These are phyloP conservation scores for Fusarium transvaalense DNA, from an alignment of 2,329 filamentous ascomycete genomes.

Conservation along the genomic window DNA sequence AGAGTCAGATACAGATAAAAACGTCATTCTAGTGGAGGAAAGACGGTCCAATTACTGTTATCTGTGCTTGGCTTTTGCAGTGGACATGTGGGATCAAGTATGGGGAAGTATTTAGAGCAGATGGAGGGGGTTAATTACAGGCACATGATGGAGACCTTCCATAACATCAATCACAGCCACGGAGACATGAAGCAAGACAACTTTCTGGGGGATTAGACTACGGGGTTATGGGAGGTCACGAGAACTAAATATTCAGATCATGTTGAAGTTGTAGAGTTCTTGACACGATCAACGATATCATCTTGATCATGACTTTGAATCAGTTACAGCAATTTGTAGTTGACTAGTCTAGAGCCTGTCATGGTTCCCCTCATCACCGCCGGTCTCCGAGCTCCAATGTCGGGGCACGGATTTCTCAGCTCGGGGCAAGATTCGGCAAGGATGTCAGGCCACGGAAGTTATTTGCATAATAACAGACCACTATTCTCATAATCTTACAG, in stretches of 20 bases:
- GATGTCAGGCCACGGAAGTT: slow-evolving; percentile 25
- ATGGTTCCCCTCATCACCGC: slow-evolving; percentile 35
- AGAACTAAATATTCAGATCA: neutral
- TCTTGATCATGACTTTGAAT: slow-evolving; percentile 13
- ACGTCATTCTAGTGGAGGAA: slow-evolving; percentile 42
- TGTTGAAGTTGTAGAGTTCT: neutral
- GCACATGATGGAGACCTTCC: slow-evolving; percentile 39
- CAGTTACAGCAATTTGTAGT: neutral
- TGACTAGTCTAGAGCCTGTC: neutral
- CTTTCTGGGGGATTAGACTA: slow-evolving; percentile 13
- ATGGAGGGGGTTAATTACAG: slow-evolving; percentile 11
- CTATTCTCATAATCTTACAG: slow-evolving; percentile 4
- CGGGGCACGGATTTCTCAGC: slow-evolving; percentile 40
- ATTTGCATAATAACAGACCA: slow-evolving; percentile 24
- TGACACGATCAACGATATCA: neutral
- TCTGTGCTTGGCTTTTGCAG: slow-evolving; percentile 21
- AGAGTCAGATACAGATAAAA: slow-evolving; percentile 18
- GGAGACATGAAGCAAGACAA: slow-evolving; percentile 30
- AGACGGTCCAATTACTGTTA: slow-evolving; percentile 18
- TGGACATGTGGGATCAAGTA: slow-evolving; percentile 42
- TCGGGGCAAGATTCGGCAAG: slow-evolving; percentile 32
- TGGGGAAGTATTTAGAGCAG: slow-evolving; percentile 36
- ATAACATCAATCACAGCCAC: slow-evolving; percentile 20
- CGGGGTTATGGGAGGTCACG: slow-evolving; percentile 6
- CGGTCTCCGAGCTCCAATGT: slow-evolving; percentile 44